Conservation (phyloP, 139 green algal genomes). For the Dunaliella primolecta region DNA sequence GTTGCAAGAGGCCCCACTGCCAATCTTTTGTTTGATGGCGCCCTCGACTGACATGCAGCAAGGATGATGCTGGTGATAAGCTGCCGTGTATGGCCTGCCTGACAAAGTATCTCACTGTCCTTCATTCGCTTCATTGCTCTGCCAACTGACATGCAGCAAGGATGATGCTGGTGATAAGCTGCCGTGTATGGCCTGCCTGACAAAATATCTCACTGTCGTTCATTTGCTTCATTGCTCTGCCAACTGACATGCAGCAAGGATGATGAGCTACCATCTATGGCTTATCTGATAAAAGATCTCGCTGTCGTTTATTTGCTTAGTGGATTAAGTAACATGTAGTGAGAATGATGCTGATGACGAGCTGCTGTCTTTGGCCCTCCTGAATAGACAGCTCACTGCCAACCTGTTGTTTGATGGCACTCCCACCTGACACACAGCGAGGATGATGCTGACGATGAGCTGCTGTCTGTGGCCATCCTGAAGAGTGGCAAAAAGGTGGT, state of each 20-base stretch:
- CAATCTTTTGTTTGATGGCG: too few species aligned
- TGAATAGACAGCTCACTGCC: too few species aligned
- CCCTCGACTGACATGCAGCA: conserved; percentile 40
- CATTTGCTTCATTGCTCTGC: too few species aligned
- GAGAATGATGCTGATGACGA: conserved; percentile 90
- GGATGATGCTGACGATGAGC: conserved; percentile 86
- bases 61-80: conserved; percentile 89
- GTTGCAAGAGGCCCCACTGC: too few species aligned
- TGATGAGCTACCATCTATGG: conserved; percentile 87
- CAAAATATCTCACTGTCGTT: too few species aligned
- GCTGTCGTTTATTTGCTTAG: too few species aligned
- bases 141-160: conserved; percentile 57
- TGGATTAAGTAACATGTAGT: conserved; percentile 14
- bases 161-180: conserved; percentile 90
- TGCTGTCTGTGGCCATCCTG: conserved; percentile 71
- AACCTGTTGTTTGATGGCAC: too few species aligned
- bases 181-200: conserved; percentile 67
- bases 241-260: conserved; percentile 54
- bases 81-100: too few species aligned
- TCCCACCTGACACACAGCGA: conserved; percentile 53
- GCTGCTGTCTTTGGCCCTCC: conserved; percentile 70
- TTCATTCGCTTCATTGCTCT: too few species aligned
- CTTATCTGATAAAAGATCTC: conserved; percentile 62
- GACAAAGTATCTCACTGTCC: too few species aligned
- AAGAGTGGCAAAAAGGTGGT: conserved; percentile 76